Evolutionary conservation across 768 basidiomycete genomes (phyloP).

Genomic region (Boletus rubescentipes): DNA sequence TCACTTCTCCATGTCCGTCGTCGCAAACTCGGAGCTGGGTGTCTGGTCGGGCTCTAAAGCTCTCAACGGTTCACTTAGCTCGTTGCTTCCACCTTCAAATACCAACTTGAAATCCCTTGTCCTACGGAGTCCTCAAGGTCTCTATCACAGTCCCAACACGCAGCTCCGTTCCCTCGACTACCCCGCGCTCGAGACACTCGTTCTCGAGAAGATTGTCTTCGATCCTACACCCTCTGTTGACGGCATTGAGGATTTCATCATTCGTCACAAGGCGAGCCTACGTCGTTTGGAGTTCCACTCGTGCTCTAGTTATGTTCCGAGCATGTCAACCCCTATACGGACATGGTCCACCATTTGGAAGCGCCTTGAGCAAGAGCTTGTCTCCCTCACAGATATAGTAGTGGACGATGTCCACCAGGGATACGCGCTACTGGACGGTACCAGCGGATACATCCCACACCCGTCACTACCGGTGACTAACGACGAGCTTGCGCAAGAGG

Average conservation of each 20-base stretch:
- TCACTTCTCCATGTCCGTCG: slow-evolving; percentile 31
- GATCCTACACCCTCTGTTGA: slow-evolving; percentile 19
- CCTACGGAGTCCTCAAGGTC: slow-evolving; percentile 28
- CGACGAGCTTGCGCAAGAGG: slow-evolving; percentile 8
- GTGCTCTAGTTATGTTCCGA: slow-evolving; percentile 28
- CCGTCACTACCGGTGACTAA: slow-evolving; percentile 1
- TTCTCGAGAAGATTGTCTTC: slow-evolving; percentile 32
- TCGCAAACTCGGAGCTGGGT: slow-evolving; percentile 32
- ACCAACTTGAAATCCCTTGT: slow-evolving; percentile 21
- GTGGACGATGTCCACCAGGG: slow-evolving; percentile 15
- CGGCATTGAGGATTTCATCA: slow-evolving; percentile 31
- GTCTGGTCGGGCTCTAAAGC: slow-evolving; percentile 33
- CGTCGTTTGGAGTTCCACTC: slow-evolving; percentile 25
- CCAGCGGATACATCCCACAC: slow-evolving; percentile 25
- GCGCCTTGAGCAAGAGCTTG: slow-evolving; percentile 22
- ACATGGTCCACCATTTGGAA: slow-evolving; percentile 31
- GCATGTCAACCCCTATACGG: slow-evolving; percentile 14
- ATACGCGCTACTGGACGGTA: slow-evolving; percentile 25
- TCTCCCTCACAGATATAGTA: slow-evolving; percentile 23
- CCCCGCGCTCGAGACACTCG: slow-evolving; percentile 26
- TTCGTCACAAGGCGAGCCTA: slow-evolving; percentile 29
- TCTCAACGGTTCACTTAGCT: slow-evolving; percentile 24
- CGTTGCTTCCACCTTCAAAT: slow-evolving; percentile 26
- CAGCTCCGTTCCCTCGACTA: slow-evolving; percentile 22
- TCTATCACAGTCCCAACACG: slow-evolving; percentile 28